Percentiles rank a stretch among this genome's conserved stretches.
phyloP scores from a whole-genome alignment of 257 asterid genomes.

The Capsicum chinense region DNA sequence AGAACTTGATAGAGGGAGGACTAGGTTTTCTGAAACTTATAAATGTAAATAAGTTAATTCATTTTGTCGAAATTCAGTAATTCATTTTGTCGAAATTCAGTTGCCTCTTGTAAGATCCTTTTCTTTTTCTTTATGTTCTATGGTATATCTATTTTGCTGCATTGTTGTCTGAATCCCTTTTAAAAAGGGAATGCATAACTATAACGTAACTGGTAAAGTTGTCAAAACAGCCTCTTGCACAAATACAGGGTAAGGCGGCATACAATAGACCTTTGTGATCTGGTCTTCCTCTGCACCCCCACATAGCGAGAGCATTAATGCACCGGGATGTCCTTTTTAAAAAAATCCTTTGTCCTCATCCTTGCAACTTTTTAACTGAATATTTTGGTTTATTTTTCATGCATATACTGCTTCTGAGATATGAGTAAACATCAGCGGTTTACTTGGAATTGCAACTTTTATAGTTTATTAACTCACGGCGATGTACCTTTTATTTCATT shows the following conservation, averaged over 20 bases:
- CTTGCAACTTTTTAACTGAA: not conserved
- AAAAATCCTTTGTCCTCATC: not conserved
- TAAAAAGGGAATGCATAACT: too few relatives aligned
- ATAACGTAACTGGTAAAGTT: too few relatives aligned
- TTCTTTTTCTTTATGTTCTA: not conserved
- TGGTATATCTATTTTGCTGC: not conserved
- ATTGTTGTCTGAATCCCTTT: too few relatives aligned
- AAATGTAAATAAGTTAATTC: not conserved
- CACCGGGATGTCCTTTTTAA: too few relatives aligned
- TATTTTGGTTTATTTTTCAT: constrained; percentile 12
- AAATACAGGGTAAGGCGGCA: too few relatives aligned
- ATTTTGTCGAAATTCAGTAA: not conserved
- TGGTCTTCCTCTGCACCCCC: too few relatives aligned
- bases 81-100: not conserved
- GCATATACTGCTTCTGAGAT: not conserved
- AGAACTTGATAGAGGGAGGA: not conserved
- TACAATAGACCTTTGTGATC: too few relatives aligned
- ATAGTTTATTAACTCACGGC: not conserved
- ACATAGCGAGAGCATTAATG: too few relatives aligned
- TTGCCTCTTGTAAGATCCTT: not conserved
- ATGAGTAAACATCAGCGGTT: not conserved
- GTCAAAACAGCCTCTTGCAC: too few relatives aligned
- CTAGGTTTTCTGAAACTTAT: not conserved
- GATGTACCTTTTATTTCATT: not conserved
- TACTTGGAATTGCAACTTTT: not conserved